phyloP scores from a whole-genome alignment of 1,139 yeast genomes.

The Magnusiomyces ingens region DNA sequence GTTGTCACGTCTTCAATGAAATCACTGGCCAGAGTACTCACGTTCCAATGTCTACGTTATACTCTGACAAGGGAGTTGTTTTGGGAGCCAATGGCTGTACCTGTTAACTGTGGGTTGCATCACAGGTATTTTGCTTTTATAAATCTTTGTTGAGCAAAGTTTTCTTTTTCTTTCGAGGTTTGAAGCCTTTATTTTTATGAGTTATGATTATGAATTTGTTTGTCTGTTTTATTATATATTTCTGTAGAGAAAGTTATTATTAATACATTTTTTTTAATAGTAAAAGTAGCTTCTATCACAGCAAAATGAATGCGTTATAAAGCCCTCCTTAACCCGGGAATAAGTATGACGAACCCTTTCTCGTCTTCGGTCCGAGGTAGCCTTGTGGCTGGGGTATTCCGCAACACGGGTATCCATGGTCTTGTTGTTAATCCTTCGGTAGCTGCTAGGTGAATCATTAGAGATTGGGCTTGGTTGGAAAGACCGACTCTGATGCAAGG shows the following conservation, averaged over 20 bases:
- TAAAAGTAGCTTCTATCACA: neutral
- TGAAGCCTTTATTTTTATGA: too few relatives aligned
- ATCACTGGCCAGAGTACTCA: constrained; percentile 47
- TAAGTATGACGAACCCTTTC: neutral
- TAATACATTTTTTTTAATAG: neutral
- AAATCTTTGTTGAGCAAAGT: too few relatives aligned
- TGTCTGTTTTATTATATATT: too few relatives aligned
- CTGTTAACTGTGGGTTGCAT: neutral
- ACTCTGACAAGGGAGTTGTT: constrained; percentile 52
- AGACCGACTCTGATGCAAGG: too few relatives aligned
- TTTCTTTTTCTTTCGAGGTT: too few relatives aligned
- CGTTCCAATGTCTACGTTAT: constrained; percentile 56
- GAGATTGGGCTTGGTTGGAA: too few relatives aligned
- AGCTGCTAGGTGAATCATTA: too few relatives aligned
- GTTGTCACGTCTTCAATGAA: constrained; percentile 57
- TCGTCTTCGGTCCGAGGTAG: neutral
- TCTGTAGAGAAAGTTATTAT: too few relatives aligned
- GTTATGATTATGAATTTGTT: too few relatives aligned
- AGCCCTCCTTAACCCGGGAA: neutral
- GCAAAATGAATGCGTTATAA: neutral
- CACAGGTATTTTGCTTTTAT: neutral
- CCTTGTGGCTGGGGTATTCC: neutral
- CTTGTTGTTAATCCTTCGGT: too few relatives aligned
- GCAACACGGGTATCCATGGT: too few relatives aligned
- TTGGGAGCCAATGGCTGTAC: neutral